These are phyloP conservation scores for Blastomyces percursus DNA, from an alignment of 2,329 filamentous ascomycete genomes.

Conservation along the genomic window DNA sequence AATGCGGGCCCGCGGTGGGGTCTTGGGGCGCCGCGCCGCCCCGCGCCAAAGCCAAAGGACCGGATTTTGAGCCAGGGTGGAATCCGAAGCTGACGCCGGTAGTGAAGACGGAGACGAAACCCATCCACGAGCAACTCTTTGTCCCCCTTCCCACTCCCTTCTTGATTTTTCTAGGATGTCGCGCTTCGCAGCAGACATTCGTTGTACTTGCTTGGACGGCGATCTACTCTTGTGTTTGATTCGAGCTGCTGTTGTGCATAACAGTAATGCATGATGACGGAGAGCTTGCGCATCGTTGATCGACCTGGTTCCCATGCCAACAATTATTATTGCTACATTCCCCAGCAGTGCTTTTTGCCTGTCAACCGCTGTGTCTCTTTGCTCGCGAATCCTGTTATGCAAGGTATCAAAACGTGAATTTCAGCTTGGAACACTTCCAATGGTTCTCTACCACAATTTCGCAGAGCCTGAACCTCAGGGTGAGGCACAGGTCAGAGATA, in stretches of 20 bases:
- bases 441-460: background rate
- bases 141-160: too few relatives aligned
- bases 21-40: background rate
- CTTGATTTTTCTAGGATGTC: background rate
- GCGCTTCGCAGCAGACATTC: background rate
- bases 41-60: slow-evolving; percentile 1
- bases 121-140: too few relatives aligned
- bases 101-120: background rate
- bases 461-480: background rate
- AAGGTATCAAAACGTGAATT: background rate
- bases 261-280: background rate
- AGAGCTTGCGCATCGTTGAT: background rate
- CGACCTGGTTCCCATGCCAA: background rate
- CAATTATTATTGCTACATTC: background rate
- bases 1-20: background rate
- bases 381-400: background rate
- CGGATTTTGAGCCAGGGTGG: background rate
- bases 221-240: background rate
- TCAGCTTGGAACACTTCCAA: background rate
- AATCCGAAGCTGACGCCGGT: too few relatives aligned
- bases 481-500: background rate
- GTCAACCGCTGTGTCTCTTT: background rate
- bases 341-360: background rate
- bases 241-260: background rate
- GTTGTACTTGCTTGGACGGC: background rate